phyloP scores from a whole-genome alignment of 2,329 filamentous ascomycete species.

The Diaporthe longicolla region DNA sequence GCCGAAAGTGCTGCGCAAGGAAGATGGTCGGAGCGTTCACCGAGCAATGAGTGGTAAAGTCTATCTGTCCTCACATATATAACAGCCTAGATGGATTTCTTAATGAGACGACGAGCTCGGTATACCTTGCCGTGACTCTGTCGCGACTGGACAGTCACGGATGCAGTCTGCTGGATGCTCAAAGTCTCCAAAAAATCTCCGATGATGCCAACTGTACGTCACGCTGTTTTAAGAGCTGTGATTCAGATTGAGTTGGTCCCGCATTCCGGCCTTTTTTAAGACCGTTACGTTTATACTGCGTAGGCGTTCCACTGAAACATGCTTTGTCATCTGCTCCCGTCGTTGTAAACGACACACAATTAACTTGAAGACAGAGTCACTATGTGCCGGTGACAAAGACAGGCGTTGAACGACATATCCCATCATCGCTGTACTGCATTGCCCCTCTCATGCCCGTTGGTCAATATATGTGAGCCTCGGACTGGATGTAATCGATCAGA shows the following conservation, averaged over 20 bases:
- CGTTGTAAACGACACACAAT: not conserved
- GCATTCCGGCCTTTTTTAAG: not conserved
- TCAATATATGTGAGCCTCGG: not conserved
- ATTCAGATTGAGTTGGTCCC: not conserved
- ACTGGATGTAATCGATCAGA: not conserved
- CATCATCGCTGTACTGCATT: not conserved
- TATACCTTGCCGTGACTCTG: not conserved
- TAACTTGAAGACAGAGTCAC: not conserved
- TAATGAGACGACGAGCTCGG: no score
- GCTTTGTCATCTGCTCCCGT: not conserved
- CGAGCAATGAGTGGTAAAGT: slow-evolving; percentile 50
- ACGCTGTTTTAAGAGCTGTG: not conserved
- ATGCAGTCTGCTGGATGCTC: not conserved
- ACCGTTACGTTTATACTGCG: not conserved
- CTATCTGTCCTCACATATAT: not conserved
- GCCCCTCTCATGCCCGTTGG: not conserved
- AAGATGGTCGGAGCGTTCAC: not conserved
- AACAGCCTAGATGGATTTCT: no score
- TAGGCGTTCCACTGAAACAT: not conserved
- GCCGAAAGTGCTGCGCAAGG: not conserved
- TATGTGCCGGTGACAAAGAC: no score
- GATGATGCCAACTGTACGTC: not conserved
- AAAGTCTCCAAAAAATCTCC: not conserved
- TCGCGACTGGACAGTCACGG: not conserved
- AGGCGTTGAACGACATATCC: not conserved